phyloP scores from a whole-genome alignment of 2,329 filamentous ascomycete species.

The Sphaerostilbella broomeana region DNA sequence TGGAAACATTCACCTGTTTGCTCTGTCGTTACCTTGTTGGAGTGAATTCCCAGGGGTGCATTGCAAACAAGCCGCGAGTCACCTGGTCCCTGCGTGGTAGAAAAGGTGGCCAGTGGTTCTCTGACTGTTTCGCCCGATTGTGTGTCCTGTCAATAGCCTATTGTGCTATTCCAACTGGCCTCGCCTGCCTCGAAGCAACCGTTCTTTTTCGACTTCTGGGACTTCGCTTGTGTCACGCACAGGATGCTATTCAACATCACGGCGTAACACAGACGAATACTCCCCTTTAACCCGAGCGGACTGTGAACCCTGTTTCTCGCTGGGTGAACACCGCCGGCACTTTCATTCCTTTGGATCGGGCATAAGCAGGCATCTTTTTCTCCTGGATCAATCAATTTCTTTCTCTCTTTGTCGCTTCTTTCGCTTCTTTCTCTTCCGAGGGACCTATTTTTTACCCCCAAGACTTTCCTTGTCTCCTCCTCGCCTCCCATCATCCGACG shows the following conservation, averaged over 20 bases:
- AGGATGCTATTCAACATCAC: slow-evolving; percentile 11
- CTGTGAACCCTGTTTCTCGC: slow-evolving; percentile 5
- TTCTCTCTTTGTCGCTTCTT: slow-evolving; percentile 6
- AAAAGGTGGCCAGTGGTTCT: background rate
- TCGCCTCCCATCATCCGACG: no score
- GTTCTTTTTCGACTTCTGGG: background rate
- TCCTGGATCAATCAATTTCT: slow-evolving; percentile 4
- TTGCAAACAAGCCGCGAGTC: slow-evolving; percentile 5
- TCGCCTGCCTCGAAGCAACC: slow-evolving; percentile 2
- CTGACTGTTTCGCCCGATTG: background rate
- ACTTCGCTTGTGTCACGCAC: slow-evolving; percentile 6
- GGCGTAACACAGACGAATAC: slow-evolving; percentile 5
- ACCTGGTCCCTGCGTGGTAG: slow-evolving; percentile 6
- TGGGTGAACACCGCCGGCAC: slow-evolving; percentile 8
- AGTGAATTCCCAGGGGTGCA: no score
- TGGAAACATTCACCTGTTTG: background rate
- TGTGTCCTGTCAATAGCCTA: background rate
- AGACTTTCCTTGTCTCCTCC: slow-evolving; percentile 7
- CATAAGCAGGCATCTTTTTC: slow-evolving; percentile 4
- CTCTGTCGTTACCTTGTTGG: no score
- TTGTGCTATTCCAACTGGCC: background rate
- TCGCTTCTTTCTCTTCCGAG: background rate
- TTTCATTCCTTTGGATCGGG: slow-evolving; percentile 2
- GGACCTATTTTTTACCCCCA: background rate
- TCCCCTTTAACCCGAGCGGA: slow-evolving; percentile 8